Evolutionary conservation across 2,329 filamentous ascomycete genomes (phyloP).

Genomic region (Chaetoscypha palmicola): DNA sequence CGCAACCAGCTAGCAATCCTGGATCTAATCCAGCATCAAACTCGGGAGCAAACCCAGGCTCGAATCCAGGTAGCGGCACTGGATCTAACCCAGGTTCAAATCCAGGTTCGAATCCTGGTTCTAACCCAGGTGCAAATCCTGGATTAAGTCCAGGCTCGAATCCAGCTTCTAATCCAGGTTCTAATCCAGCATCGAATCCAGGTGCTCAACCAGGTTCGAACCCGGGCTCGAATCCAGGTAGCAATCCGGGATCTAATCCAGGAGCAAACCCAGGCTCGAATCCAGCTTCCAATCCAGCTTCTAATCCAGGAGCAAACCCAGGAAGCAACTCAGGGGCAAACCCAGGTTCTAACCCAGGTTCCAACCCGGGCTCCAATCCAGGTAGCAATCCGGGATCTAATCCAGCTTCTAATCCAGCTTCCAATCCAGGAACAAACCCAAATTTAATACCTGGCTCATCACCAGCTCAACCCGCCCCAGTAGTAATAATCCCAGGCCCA

Average conservation of each 20-base stretch:
- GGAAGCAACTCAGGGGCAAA: background rate
- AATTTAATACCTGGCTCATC: background rate
- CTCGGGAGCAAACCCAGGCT: background rate
- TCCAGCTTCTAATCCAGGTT: background rate
- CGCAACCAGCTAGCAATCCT: background rate
- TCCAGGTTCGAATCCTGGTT: background rate
- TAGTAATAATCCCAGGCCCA: constrained; percentile 5
- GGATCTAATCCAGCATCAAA: background rate
- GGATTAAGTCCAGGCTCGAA: background rate
- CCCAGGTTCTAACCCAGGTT: background rate
- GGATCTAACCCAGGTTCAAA: background rate
- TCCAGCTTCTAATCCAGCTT: background rate
- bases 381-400: background rate
- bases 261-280: background rate
- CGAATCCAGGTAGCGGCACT: background rate
- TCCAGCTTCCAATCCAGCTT: background rate
- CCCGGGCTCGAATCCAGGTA: background rate
- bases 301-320: background rate
- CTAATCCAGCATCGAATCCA: background rate
- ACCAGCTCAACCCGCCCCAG: background rate
- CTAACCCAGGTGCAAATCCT: background rate
- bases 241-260: background rate
- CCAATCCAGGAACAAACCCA: background rate
- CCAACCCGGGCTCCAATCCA: background rate
- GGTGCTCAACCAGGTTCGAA: background rate